Percentiles rank a stretch among this genome's conserved stretches.
Evolutionary conservation across 2,329 filamentous ascomycete species (phyloP).

Genomic region (Cyphellophora attinorum): DNA sequence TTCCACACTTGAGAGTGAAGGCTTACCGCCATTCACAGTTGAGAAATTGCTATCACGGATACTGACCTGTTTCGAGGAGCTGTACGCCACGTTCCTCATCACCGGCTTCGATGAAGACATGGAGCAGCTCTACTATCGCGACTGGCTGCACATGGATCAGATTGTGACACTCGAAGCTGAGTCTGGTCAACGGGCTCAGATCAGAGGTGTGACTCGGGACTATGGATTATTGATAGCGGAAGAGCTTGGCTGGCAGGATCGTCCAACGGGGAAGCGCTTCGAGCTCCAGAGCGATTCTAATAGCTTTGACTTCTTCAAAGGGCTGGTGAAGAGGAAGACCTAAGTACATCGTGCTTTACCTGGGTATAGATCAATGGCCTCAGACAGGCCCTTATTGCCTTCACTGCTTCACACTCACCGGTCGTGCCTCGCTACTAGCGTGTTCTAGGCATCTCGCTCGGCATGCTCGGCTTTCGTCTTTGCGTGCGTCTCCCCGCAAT

Average conservation of each 20-base stretch:
- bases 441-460: no score
- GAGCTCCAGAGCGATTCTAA: slow-evolving; percentile 92
- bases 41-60: slow-evolving; percentile 78
- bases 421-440: no score
- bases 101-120: slow-evolving; percentile 65
- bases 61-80: slow-evolving; percentile 63
- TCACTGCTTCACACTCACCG: no score
- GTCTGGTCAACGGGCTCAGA: slow-evolving; percentile 61
- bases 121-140: slow-evolving; percentile 65
- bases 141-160: slow-evolving; percentile 79
- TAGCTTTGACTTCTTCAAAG: slow-evolving; percentile 95
- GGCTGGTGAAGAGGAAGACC: slow-evolving; percentile 70
- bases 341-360: slow-evolving; percentile 26
- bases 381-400: no score
- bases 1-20: slow-evolving; percentile 26
- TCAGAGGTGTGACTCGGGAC: slow-evolving; percentile 82
- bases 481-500: no score
- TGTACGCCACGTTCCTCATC: slow-evolving; percentile 66
- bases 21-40: slow-evolving; percentile 49
- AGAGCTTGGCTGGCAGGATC: slow-evolving; percentile 65
- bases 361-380: no score
- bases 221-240: slow-evolving; percentile 82
- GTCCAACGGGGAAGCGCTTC: slow-evolving; percentile 67
- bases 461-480: no score
- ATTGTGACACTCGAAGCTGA: slow-evolving; percentile 63